Evolutionary conservation across 257 asterid species (phyloP).

Genomic region (Avicennia marina): DNA sequence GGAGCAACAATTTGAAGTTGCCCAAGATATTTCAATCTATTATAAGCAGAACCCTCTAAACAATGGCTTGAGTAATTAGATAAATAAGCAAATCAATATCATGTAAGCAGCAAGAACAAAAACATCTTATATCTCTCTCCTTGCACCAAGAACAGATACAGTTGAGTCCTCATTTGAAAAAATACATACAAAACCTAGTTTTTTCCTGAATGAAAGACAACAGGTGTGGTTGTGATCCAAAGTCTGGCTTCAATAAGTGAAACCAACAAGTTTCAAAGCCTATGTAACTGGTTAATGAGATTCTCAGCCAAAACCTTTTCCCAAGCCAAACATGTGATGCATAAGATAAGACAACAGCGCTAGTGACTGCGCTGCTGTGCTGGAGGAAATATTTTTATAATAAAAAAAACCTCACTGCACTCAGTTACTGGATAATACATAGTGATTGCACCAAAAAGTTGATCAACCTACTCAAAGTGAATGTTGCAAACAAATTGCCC

Average conservation of each 20-base stretch:
- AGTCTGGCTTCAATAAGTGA: background rate
- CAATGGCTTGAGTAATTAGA: too few relatives aligned
- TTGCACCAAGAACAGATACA: background rate
- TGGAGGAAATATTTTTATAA: background rate
- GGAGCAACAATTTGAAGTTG: too few relatives aligned
- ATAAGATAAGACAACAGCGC: too few relatives aligned
- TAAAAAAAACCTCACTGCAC: background rate
- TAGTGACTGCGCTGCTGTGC: too few relatives aligned
- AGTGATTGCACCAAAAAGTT: background rate
- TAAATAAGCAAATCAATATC: too few relatives aligned
- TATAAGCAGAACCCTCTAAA: too few relatives aligned
- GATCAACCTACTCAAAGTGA: constrained; percentile 2
- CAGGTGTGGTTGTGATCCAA: background rate
- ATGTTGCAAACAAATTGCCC: background rate
- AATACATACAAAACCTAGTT: background rate
- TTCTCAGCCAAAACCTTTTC: too few relatives aligned
- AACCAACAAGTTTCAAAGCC: too few relatives aligned
- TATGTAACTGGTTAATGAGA: too few relatives aligned
- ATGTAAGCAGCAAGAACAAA: too few relatives aligned
- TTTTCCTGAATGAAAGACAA: constrained; percentile 1
- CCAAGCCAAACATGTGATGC: too few relatives aligned
- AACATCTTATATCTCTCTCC: background rate
- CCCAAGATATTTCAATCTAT: too few relatives aligned
- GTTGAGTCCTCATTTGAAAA: background rate
- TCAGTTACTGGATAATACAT: background rate